Evolutionary conservation across 2,329 filamentous ascomycete species (phyloP), one percentile per base, ranked within the genome.

Genomic region (Aureobasidium vineae): DNA sequence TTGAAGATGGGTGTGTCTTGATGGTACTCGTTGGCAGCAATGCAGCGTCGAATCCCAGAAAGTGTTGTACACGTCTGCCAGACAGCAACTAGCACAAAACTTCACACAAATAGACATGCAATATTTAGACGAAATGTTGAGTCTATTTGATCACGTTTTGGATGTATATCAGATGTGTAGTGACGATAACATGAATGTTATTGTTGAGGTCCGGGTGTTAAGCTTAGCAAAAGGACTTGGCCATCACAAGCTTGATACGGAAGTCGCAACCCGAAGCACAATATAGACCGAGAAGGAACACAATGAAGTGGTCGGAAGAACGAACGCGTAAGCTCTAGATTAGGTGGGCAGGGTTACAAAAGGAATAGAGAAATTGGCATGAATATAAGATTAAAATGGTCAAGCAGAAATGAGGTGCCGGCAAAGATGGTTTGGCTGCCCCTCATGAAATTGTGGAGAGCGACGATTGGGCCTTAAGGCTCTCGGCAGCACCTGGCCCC

Each of bases 391-490:
- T 28, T n/a, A 57, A 40, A 23, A 41, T 41, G 23, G 54, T 57
- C 23, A 13, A 43, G 54, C 23, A 57, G 54, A 57, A 57, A 57
- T 57, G 54, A 57, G 54, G 23, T 36, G 38, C 23, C 36, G 54
- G 54, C 54, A 56, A 28, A 28, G 8, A 5, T 54, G 52, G 45
- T 13, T 26, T 57, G 53, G 33, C 52, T 40, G 52, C 52, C 33
- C 52, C 52, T 40, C 52, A 10, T 43, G 15, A 38, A 57, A 31
- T 28, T 57, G 54, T 43, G 54, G 54, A 57, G 54, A 43, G 54
- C 41, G 19, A 43, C 21, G 33, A 36, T 57, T 57, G 54, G 53
- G 54, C 54, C 38, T 57, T 57, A 33, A 43, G 54, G 33, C 53
- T 28, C 21, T 54, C 50, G 36, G 33, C 11, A 23, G 45, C 45